phyloP scores from a whole-genome alignment of 352 stramenopile species.

The Phytophthora sansomeana region DNA sequence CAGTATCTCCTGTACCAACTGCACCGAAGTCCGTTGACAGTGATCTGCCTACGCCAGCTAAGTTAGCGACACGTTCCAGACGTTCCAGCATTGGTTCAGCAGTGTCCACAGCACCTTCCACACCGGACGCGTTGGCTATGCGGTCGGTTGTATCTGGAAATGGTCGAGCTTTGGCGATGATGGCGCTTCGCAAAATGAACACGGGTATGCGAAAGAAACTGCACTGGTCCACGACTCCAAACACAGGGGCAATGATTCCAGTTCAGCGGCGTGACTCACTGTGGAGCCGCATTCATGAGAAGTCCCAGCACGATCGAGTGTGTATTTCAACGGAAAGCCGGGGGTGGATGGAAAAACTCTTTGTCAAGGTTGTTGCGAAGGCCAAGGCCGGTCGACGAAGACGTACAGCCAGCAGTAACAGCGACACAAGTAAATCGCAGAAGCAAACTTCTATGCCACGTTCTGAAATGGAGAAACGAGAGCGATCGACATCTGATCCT shows the following conservation, averaged over 20 bases:
- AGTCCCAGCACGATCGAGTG: slow-evolving; percentile 33
- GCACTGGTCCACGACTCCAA: slow-evolving; percentile 72
- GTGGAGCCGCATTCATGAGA: slow-evolving; percentile 55
- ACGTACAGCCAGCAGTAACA: slow-evolving; percentile 21
- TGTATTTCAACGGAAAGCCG: slow-evolving; percentile 68
- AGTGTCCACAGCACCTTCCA: slow-evolving; percentile 39
- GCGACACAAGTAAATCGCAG: slow-evolving; percentile 6
- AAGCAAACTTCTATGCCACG: slow-evolving; percentile 8
- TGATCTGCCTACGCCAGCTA: slow-evolving; percentile 6
- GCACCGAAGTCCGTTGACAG: slow-evolving; percentile 45
- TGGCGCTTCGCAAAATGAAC: slow-evolving; percentile 58
- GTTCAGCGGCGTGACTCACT: slow-evolving; percentile 52
- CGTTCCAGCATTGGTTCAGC: slow-evolving; percentile 49
- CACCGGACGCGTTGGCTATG: slow-evolving; percentile 38
- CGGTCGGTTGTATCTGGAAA: slow-evolving; percentile 17
- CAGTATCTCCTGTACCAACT: not conserved
- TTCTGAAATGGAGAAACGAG: slow-evolving; percentile 25
- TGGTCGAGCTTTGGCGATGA: slow-evolving; percentile 32
- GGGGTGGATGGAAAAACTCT: slow-evolving; percentile 76
- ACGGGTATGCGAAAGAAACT: slow-evolving; percentile 80
- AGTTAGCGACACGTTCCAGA: slow-evolving; percentile 35
- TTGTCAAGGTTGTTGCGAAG: slow-evolving; percentile 62
- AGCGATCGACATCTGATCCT: slow-evolving; percentile 21
- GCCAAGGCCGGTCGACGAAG: slow-evolving; percentile 31
- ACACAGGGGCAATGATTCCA: slow-evolving; percentile 38